Base-by-base conservation (phyloP, 2,329 filamentous ascomycete genomes). In the Pleoardoris graminearum region DNA sequence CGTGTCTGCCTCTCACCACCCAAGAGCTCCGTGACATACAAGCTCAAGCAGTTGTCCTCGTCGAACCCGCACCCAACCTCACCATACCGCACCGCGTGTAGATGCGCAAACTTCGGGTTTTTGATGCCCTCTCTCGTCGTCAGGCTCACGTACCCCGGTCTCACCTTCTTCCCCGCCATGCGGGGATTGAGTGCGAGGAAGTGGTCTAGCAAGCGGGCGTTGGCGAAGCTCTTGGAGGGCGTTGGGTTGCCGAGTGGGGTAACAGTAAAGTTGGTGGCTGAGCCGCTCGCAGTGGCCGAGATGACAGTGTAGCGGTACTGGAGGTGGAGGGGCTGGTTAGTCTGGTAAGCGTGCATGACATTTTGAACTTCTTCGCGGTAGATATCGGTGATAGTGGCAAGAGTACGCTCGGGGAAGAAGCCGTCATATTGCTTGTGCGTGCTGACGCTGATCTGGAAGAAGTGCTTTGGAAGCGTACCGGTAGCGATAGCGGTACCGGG, bases 21-120 rank as follows among this genome's bases (percentile, higher is more conserved):
- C 16, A 50, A 23, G 5, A 50, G 17, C 23, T 44, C 23, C 16
- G 25, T 25, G 22, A 38, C 33, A 32, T 30, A 50, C 14, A 50
- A n/a, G 11, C 30, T 37, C 16, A 50, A 32, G 6, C 48, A 50
- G 8, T 32, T 16, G 11, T 44, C 30, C n/a, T 21, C 32, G 19
- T 50, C 48, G 7, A 50, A 44, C 11, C 48, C 39, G 3, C 23
- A 37, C 3, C 48, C 48, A 22, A 50, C 41, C 48, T 50, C 48
- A 11, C 23, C 39, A 23, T 50, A 50, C 21, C 39, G 32, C 1
- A 45, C 39, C 6, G 48, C 30, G 21, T 50, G 48, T n/a, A 50
- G 14, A n/a, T 22, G 32, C 4, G 38, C 41, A 17, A 45, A 50
- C 22, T 38, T 39, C 14, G 48, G 48, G 39, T 50, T 50, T 30